Base-by-base conservation (phyloP, 345 rosid species). In the Pseudoturritis turrita region DNA sequence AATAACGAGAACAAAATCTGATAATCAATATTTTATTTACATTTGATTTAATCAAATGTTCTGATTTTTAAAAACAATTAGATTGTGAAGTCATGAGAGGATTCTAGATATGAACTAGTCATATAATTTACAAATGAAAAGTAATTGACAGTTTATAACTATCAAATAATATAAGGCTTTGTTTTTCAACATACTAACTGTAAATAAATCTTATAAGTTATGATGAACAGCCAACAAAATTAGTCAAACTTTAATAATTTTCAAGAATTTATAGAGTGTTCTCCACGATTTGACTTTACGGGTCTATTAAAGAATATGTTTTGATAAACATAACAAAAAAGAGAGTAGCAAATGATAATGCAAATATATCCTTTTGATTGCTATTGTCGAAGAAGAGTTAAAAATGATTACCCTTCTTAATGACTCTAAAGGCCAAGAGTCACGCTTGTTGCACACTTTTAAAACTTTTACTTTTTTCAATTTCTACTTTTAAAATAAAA, bases 371-470 rank as follows among this genome's bases (percentile, higher is more conserved):
- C 21, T 64, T 56, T 46, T 55, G 52, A 73, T 73, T 56, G 53
- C 45, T 13, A 15, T 51, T 31, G 63, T 61, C 56, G 74, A 60
- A 7, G 68, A 60, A 51, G 56, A 52, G 57, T 52, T 22, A 43
- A 75, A 66, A 68, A 65, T 51, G 74, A 75, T 68, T 60, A 43
- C 57, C 35, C 73, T 19, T 33, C 49, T 68, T 60, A 52, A 67
- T 67, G 68, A 23, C 33, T 53, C 26, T 59, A 60, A 67, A 75
- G 55, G 56, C 62, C 60, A 75, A 51, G 78, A 75, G 74, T 75
- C 79, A 75, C 74, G 79, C 70, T 68, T 68, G 64, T 68, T 68
- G 74, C 70, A 68, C 70, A 35, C 62, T 52, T 62, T 62, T 9
- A 51, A 53, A 62, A 23, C 51, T 62, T 74, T 68, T 43, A 44